These are phyloP conservation scores for Lipomyces starkeyi DNA, from an alignment of 805 yeast genomes.

Conservation along the genomic window DNA sequence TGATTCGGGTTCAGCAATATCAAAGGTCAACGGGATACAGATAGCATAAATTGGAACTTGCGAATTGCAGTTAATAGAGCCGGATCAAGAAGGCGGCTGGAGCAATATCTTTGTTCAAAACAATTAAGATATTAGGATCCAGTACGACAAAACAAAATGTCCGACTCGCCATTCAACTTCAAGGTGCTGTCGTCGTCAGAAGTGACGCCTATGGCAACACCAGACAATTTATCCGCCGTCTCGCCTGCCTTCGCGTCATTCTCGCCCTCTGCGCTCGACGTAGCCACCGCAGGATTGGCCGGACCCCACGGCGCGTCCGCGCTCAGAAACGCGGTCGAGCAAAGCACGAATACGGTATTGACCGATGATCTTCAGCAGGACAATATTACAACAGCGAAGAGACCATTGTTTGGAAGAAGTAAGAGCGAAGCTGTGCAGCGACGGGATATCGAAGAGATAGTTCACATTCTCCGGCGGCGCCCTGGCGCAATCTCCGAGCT, in stretches of 20 bases:
- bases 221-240: conserved; percentile 23
- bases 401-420: conserved; percentile 25
- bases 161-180: conserved; percentile 32
- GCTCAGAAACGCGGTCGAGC: conserved; percentile 6
- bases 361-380: not conserved
- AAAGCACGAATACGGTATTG: not conserved
- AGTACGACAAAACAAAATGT: conserved; percentile 6
- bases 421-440: conserved; percentile 17
- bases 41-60: no score
- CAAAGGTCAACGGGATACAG: no score
- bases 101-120: not conserved
- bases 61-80: no score
- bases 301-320: not conserved
- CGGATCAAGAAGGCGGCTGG: no score
- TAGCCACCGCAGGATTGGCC: not conserved
- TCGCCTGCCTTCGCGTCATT: conserved; percentile 27
- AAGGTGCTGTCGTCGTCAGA: conserved; percentile 28
- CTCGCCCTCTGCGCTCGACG: conserved; percentile 19
- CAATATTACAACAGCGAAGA: not conserved
- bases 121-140: not conserved
- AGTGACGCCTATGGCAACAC: conserved; percentile 24
- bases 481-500: conserved; percentile 47
- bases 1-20: no score
- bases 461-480: conserved; percentile 41
- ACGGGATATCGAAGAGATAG: conserved; percentile 33